phyloP scores from a whole-genome alignment of 1,139 yeast genomes.

The Arxiozyma telluris region DNA sequence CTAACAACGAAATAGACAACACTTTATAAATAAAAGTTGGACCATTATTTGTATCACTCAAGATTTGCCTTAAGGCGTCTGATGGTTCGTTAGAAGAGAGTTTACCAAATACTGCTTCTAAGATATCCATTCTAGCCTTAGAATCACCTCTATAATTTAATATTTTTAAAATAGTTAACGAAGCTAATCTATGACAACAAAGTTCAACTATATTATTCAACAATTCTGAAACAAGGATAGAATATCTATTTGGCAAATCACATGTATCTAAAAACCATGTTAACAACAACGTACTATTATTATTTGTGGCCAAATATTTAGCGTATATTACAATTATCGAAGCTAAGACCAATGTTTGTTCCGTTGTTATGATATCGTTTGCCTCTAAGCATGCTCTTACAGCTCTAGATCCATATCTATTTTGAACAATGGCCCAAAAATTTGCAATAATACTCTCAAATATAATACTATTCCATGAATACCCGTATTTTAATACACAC shows the following conservation, averaged over 20 bases:
- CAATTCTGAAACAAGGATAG: conserved; percentile 48
- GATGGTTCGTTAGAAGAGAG: conserved; percentile 28
- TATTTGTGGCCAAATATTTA: conserved; percentile 70
- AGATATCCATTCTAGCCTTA: conserved; percentile 50
- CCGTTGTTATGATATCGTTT: conserved; percentile 45
- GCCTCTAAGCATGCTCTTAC: conserved; percentile 88
- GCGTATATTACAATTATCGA: conserved; percentile 72
- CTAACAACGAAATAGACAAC: conserved; percentile 55
- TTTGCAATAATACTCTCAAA: conserved; percentile 75
- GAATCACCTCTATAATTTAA: conserved; percentile 61
- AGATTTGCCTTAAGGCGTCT: conserved; percentile 40
- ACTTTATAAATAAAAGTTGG: conserved; percentile 79
- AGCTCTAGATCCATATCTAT: conserved; percentile 92
- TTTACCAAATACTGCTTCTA: conserved; percentile 58
- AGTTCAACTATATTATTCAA: conserved; percentile 54
- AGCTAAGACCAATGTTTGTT: conserved; percentile 69
- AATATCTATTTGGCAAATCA: conserved; percentile 49
- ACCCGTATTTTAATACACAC: conserved; percentile 82
- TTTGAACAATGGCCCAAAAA: conserved; percentile 75
- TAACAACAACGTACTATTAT: conserved; percentile 79
- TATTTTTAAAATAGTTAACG: conserved; percentile 72
- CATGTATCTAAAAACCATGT: conserved; percentile 96
- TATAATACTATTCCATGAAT: conserved; percentile 83
- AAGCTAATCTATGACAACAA: conserved; percentile 81
- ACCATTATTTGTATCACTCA: conserved; percentile 61